Conservation (phyloP, 2,329 filamentous ascomycete species). For the Gliomastix tumulicola region DNA sequence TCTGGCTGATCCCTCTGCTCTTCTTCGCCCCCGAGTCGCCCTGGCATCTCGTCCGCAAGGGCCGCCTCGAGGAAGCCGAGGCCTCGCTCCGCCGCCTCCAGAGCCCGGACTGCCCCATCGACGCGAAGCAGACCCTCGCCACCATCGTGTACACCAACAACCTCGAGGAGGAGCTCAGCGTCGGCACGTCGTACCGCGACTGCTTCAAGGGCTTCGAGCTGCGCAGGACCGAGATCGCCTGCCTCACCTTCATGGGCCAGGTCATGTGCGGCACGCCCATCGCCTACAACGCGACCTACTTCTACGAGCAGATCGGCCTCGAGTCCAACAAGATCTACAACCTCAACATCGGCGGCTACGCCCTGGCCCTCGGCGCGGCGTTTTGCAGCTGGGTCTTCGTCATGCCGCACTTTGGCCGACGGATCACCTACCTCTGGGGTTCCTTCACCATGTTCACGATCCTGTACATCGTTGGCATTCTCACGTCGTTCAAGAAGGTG, state of each 20-base stretch:
- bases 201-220: slow-evolving; percentile 39
- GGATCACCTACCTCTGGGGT: slow-evolving; percentile 35
- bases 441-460: slow-evolving; percentile 38
- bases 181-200: slow-evolving; percentile 35
- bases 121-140: slow-evolving; percentile 35
- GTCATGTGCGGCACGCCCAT: slow-evolving; percentile 30
- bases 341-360: slow-evolving; percentile 32
- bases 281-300: slow-evolving; percentile 54
- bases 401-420: slow-evolving; percentile 34
- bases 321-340: slow-evolving; percentile 21
- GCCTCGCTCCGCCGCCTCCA: slow-evolving; percentile 29
- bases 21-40: slow-evolving; percentile 33
- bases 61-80: slow-evolving; percentile 25
- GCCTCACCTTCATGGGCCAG: slow-evolving; percentile 34
- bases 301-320: slow-evolving; percentile 35
- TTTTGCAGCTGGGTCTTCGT: slow-evolving; percentile 37
- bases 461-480: slow-evolving; percentile 35
- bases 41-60: slow-evolving; percentile 33
- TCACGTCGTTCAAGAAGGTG: slow-evolving; percentile 24
- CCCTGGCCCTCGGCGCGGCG: slow-evolving; percentile 36
- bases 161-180: slow-evolving; percentile 30
- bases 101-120: slow-evolving; percentile 22
- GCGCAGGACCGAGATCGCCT: slow-evolving; percentile 37
- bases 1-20: slow-evolving; percentile 26
- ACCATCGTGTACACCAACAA: slow-evolving; percentile 46